These are phyloP conservation scores for Quercus variabilis DNA, from an alignment of 306 rosid species.

Conservation along the genomic window DNA sequence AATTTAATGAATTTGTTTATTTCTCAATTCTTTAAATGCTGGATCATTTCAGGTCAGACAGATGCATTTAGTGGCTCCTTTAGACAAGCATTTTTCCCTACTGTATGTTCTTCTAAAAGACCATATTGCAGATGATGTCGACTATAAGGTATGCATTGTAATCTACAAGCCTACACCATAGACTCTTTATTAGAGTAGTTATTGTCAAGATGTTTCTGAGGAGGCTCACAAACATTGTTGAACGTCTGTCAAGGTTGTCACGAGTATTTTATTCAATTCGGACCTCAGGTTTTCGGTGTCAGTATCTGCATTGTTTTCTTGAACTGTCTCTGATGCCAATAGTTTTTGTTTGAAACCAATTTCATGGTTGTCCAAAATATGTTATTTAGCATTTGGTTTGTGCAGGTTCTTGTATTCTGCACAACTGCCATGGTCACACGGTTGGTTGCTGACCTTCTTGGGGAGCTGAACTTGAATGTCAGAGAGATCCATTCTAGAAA, in stretches of 20 bases:
- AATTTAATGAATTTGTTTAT: not conserved
- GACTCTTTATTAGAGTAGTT: not conserved
- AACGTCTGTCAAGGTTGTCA: not conserved
- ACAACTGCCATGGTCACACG: slow-evolving; percentile 96
- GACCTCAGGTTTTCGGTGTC: not conserved
- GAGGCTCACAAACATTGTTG: not conserved
- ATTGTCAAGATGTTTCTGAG: not conserved
- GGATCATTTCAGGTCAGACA: slow-evolving; percentile 77
- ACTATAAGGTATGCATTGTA: slow-evolving; percentile 68
- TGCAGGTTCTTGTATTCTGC: slow-evolving; percentile 94
- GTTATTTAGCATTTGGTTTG: slow-evolving; percentile 25
- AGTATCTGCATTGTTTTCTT: not conserved
- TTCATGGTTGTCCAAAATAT: slow-evolving; percentile 1
- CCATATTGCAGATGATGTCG: slow-evolving; percentile 86
- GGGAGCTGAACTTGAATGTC: slow-evolving; percentile 82
- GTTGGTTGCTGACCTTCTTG: slow-evolving; percentile 80
- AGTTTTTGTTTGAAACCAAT: not conserved
- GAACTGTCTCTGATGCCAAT: not conserved
- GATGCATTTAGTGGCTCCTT: slow-evolving; percentile 66
- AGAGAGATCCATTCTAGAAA: slow-evolving; percentile 98
- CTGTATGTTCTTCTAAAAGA: slow-evolving; percentile 72
- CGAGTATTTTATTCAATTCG: not conserved
- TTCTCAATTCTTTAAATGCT: slow-evolving; percentile 19
- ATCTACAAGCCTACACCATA: slow-evolving; percentile 8
- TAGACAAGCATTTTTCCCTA: slow-evolving; percentile 72